These are phyloP conservation scores for Cylindrotheca fusiformis DNA, from an alignment of 108 stramenopile genomes.

Conservation along the genomic window DNA sequence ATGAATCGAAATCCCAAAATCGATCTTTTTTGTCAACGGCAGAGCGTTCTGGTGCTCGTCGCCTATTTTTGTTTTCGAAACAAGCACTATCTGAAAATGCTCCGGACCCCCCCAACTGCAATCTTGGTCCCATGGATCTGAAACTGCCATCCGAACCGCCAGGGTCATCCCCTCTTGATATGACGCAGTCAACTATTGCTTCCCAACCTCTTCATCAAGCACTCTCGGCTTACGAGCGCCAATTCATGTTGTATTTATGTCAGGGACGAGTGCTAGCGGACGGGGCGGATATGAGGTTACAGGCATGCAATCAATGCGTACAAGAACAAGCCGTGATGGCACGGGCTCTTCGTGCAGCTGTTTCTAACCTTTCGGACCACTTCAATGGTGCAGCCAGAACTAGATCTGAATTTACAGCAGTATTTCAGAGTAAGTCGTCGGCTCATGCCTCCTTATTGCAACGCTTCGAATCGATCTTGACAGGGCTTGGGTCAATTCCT, in stretches of 20 bases:
- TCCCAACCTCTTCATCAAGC: slow-evolving; percentile 76
- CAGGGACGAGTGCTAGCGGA: slow-evolving; percentile 76
- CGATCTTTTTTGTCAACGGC: slow-evolving; percentile 52
- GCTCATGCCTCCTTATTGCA: slow-evolving; percentile 51
- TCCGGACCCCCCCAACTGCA: slow-evolving; percentile 64
- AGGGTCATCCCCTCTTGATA: slow-evolving; percentile 60
- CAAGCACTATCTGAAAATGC: slow-evolving; percentile 69
- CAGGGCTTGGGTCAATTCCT: slow-evolving; percentile 43
- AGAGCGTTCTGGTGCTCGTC: slow-evolving; percentile 72
- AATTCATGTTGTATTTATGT: slow-evolving; percentile 68
- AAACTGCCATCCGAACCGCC: slow-evolving; percentile 46
- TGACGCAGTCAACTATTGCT: slow-evolving; percentile 43
- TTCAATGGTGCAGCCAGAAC: slow-evolving; percentile 67
- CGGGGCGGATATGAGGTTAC: slow-evolving; percentile 69
- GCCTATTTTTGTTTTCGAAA: slow-evolving; percentile 81
- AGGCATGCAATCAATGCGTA: slow-evolving; percentile 66
- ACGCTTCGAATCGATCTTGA: slow-evolving; percentile 60
- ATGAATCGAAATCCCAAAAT: slow-evolving; percentile 12
- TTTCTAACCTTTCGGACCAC: slow-evolving; percentile 83
- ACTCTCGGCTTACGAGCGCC: slow-evolving; percentile 71
- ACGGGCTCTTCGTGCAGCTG: slow-evolving; percentile 72
- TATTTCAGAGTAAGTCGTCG: slow-evolving; percentile 49
- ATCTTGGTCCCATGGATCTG: slow-evolving; percentile 53
- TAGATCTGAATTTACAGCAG: slow-evolving; percentile 56
- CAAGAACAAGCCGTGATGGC: slow-evolving; percentile 83